Evolutionary conservation across 371 early-diverging fungal genomes (phyloP), one percentile per base, ranked within the genome.

Genomic region (Enteropsectra breve): DNA sequence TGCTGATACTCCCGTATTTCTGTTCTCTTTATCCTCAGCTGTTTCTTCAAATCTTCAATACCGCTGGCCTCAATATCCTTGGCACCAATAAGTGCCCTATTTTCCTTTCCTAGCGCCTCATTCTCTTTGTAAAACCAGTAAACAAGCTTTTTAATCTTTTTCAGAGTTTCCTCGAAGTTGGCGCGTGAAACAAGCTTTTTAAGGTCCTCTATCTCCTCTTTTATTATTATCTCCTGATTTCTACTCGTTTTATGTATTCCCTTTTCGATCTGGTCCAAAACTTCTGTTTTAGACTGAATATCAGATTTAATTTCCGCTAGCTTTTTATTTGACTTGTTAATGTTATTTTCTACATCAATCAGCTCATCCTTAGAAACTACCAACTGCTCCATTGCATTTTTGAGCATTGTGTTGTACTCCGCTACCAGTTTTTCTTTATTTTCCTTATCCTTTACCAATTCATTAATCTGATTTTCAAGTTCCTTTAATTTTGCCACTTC

Each of bases 1-100:
- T 70, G 69, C 32, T 75, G 46, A 34, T 66, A 66, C 24, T 75
- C 77, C 65, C 59, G 69, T 21, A 75, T 66, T 49, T 76, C 71
- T 0, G 58, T 58, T 23, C 58, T 68, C 29, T 38, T 37, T 1
- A 63, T 49, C 45, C 69, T 54, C 4, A 77, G 55, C 24, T 76
- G 50, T 56, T 68, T 76, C 53, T 68, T 67, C 8, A 74, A n/a
- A 18, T 60, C 56, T 28, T 60, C 61, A 13, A 57, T 58, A 24
- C 56, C n/a, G n/a, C 33, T 46, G 43, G 5, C 54, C 40, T 54
- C 65, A 4, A 63, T 11, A 6, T 32, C 21, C 15, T 43, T 34
- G 5, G 34, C 59, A 6, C 21, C 24, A 15, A 36, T 3, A 3
- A 6, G 54, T 8, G 52, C 24, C 11, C n/a, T 18, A 32, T 21